These are phyloP conservation scores for Bacterosira constricta DNA, from an alignment of 108 stramenopile species.

Conservation along the genomic window DNA sequence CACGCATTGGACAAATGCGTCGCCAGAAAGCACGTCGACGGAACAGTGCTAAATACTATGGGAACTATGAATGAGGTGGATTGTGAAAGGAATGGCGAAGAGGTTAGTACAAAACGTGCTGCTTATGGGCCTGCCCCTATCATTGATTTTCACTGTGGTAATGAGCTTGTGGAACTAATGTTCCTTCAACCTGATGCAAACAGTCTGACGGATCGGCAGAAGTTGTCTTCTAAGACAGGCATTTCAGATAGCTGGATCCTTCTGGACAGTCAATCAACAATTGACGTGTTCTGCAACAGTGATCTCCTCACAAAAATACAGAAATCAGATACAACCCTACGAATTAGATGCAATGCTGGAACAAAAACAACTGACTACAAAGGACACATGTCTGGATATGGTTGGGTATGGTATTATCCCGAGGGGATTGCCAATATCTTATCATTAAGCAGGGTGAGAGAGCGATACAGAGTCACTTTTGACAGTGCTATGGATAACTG, in stretches of 20 bases:
- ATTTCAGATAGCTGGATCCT: constrained; percentile 28
- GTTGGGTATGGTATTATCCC: constrained; percentile 50
- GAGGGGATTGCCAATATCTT: constrained; percentile 55
- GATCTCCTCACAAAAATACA: constrained; percentile 24
- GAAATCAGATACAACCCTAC: not conserved
- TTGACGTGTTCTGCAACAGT: constrained; percentile 45
- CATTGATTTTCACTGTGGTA: not conserved
- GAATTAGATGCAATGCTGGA: constrained; percentile 14
- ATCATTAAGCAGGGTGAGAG: constrained; percentile 20
- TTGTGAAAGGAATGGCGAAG: too few species aligned
- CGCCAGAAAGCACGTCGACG: not conserved
- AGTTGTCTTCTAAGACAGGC: not conserved
- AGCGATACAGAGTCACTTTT: constrained; percentile 28
- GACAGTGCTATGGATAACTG: too few species aligned
- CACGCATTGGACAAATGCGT: not conserved
- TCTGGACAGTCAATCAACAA: constrained; percentile 51
- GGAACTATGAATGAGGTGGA: too few species aligned
- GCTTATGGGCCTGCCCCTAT: too few species aligned
- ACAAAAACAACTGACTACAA: not conserved
- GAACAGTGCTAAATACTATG: not conserved
- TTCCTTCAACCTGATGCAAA: not conserved
- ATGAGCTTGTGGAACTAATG: not conserved
- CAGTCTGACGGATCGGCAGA: too few species aligned
- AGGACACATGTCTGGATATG: constrained; percentile 31
- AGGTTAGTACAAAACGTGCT: not conserved